These are phyloP conservation scores for Tylopilus sp. DNA, from an alignment of 768 basidiomycete species.

Conservation along the genomic window DNA sequence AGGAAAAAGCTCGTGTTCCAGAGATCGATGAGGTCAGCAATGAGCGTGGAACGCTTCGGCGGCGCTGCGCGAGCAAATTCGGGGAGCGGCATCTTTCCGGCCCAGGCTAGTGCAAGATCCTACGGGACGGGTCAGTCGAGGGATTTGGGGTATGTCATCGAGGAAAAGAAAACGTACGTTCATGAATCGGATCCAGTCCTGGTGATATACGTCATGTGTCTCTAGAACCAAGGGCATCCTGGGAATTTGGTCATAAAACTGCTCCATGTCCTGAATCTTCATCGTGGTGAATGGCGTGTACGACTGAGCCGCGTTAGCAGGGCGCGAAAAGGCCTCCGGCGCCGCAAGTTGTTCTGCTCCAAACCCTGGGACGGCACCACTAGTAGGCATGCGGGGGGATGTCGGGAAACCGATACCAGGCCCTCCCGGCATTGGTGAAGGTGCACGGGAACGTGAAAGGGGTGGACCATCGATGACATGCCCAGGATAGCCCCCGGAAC, in stretches of 20 bases:
- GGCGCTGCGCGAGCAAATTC: conserved; percentile 44
- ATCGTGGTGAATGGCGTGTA: conserved; percentile 68
- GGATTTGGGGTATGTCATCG: not conserved
- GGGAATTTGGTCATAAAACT: conserved; percentile 61
- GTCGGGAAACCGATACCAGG: conserved; percentile 27
- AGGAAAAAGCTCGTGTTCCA: conserved; percentile 81
- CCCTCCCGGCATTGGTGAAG: conserved; percentile 51
- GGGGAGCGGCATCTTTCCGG: conserved; percentile 67
- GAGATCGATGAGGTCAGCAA: conserved; percentile 70
- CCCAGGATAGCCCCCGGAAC: conserved; percentile 48
- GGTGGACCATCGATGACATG: conserved; percentile 57
- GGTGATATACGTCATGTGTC: conserved; percentile 72
- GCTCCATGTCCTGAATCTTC: conserved; percentile 77
- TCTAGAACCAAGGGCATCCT: conserved; percentile 70
- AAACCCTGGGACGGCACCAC: conserved; percentile 5
- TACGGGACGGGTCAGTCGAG: conserved; percentile 23
- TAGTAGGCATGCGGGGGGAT: conserved; percentile 30
- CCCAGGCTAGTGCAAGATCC: conserved; percentile 77
- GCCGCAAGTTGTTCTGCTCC: conserved; percentile 46
- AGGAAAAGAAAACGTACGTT: conserved; percentile 44
- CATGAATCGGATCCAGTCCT: conserved; percentile 80
- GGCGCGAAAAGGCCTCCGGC: conserved; percentile 74
- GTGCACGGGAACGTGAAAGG: conserved; percentile 41
- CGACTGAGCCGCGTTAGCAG: conserved; percentile 61
- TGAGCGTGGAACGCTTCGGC: conserved; percentile 56